phyloP scores from a whole-genome alignment of 352 stramenopile genomes.

The Pythium pectinolyticum region DNA sequence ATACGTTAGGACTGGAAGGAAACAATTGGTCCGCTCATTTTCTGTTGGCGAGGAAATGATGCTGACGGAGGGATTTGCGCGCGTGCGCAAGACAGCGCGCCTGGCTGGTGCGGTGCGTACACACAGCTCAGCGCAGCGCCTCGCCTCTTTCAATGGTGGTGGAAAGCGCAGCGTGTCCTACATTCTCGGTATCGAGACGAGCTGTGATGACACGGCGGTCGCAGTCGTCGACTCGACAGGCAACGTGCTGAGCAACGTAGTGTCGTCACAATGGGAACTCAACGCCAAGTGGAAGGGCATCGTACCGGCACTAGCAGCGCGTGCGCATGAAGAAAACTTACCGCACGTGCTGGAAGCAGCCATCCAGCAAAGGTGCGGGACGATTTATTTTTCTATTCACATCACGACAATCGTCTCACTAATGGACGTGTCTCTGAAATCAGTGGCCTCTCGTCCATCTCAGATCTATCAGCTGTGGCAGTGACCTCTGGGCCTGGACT shows the following conservation, averaged over 20 bases:
- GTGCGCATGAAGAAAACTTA: conserved; percentile 94
- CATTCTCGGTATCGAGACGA: conserved; percentile 95
- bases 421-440: background rate
- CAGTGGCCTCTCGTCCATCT: conserved; percentile 62
- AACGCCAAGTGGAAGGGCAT: conserved; percentile 91
- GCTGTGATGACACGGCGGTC: conserved; percentile 93
- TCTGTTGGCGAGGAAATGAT: conserved; percentile 13
- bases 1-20: no score
- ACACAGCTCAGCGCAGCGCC: no score
- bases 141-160: no score
- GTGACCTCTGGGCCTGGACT: conserved; percentile 97
- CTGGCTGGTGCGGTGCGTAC: background rate
- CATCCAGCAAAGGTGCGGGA: conserved; percentile 77
- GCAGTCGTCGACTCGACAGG: conserved; percentile 91
- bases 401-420: background rate
- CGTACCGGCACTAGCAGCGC: conserved; percentile 93
- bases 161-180: conserved; percentile 40
- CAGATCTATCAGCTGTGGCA: conserved; percentile 93
- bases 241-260: conserved; percentile 90
- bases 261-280: conserved; percentile 93
- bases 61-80: background rate
- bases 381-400: background rate
- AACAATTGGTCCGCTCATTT: conserved; percentile 3
- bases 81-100: conserved; percentile 2
- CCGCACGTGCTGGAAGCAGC: conserved; percentile 92